phyloP scores from a whole-genome alignment of 257 asterid species.

The Primulina tabacum region DNA sequence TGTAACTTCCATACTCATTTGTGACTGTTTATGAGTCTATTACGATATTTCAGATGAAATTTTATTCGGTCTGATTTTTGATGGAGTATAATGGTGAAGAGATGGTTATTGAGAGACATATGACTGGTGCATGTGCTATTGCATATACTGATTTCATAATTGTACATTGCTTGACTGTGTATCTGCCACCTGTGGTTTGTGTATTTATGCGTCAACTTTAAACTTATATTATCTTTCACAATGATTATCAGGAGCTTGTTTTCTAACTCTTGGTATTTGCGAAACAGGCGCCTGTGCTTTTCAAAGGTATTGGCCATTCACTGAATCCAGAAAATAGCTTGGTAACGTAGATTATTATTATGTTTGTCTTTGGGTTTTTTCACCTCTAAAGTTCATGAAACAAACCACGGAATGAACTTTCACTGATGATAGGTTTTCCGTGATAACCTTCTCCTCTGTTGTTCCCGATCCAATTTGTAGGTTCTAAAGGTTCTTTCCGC shows the following conservation, averaged over 20 bases:
- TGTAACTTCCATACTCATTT: not conserved
- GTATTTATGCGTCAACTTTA: conserved; percentile 9
- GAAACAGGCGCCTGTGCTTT: conserved; percentile 71
- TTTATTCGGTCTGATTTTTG: not conserved
- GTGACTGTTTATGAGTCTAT: not conserved
- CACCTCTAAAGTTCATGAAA: not conserved
- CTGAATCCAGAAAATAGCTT: conserved; percentile 60
- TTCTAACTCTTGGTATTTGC: conserved; percentile 14
- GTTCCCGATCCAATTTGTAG: conserved; percentile 34
- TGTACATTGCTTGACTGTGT: not conserved
- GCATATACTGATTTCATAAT: not conserved
- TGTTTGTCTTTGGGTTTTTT: not conserved
- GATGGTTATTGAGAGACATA: not conserved
- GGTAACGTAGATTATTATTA: conserved; percentile 37
- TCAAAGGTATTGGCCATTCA: conserved; percentile 70
- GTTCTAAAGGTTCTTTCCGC: conserved; percentile 71
- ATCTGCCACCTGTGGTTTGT: too few relatives aligned
- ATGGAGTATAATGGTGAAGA: not conserved
- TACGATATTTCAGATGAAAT: not conserved
- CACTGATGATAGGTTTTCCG: conserved; percentile 5
- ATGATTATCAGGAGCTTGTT: not conserved
- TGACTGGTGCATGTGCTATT: not conserved
- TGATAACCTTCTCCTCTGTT: conserved; percentile 5
- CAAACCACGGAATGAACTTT: not conserved
- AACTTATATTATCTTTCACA: not conserved